Evolutionary conservation across 345 rosid species (phyloP), one percentile per base, ranked within the genome.

Genomic region (Salix brachista): DNA sequence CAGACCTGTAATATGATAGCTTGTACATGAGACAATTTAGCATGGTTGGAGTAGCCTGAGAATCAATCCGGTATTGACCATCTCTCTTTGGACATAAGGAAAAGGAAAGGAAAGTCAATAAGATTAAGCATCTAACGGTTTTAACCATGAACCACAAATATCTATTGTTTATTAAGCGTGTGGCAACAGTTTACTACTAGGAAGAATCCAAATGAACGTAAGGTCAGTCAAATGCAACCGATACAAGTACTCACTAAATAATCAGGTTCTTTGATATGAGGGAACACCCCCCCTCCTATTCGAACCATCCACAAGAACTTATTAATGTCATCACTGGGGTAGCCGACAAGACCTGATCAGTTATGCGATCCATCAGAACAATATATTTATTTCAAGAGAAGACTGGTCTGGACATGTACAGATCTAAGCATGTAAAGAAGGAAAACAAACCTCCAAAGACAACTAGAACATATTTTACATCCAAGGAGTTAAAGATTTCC

Each of bases 231-330:
- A 42, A 8, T 66, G 37, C 41, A 73, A 50, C 72, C 16, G 25
- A 34, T 65, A 65, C 8, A 66, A 73, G 10, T 52, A 67, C 78
- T 77, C 86, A 94, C 98, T 84, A 94, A 88, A 83, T 94, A 94
- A 87, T 94, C 97, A 12, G 98, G 92, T 84, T 94, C 98, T 85
- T 92, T 92, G 75, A 94, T 96, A 84, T 96, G 99, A 75, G 99
- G 97, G 82, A 93, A 96, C 58, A 90, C 98, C 7, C 99, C 99
- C 41, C 99, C 99, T 85, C 99, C 99, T 30, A 96, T 96, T 34
- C 99, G 97, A 52, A 96, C 99, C 99, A 96, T 96, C 99, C 99
- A 96, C 74, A 96, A 81, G 91, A 96, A 96, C 82, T 96, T 96
- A 78, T 96, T 96, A 75, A 96, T 93, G 81, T 96, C 99, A 80